Conservation (phyloP, 495 filamentous ascomycete genomes). For the Apiosordaria backusii region DNA sequence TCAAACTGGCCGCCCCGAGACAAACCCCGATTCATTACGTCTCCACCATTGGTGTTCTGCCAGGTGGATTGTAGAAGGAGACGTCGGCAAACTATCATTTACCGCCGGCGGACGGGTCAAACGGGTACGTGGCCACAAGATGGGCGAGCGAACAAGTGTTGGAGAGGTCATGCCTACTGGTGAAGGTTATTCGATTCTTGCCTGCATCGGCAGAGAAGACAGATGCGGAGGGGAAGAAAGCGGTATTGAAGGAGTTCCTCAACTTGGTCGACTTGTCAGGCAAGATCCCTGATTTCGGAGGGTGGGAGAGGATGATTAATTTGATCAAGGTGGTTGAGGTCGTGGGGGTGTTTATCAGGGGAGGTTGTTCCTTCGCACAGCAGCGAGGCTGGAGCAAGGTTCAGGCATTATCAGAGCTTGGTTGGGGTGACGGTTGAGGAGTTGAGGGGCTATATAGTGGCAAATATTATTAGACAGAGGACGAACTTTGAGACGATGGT, state of each 20-base stretch:
- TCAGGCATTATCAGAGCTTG: background rate
- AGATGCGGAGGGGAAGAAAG: background rate
- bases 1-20: conserved; percentile 30
- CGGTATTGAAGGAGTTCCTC: background rate
- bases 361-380: background rate
- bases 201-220: background rate
- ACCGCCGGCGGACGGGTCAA: conserved; percentile 3
- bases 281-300: background rate
- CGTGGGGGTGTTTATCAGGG: background rate
- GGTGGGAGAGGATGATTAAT: background rate
- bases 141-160: conserved; percentile 55
- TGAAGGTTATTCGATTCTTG: background rate
- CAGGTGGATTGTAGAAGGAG: conserved; percentile 19
- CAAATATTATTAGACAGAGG: background rate
- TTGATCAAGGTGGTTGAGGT: background rate
- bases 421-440: background rate
- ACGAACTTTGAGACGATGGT: background rate
- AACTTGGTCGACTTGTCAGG: background rate
- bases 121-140: conserved; percentile 50
- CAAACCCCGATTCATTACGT: conserved; percentile 50
- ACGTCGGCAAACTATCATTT: conserved; percentile 17
- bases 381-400: background rate
- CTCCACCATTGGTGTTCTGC: conserved; percentile 39
- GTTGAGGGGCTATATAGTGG: background rate
- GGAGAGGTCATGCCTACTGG: conserved; percentile 24